Percentiles rank a stretch among this genome's conserved stretches.
Evolutionary conservation across 805 yeast genomes (phyloP).

Genomic region (Cyberlindnera nakhonratchasimensis): DNA sequence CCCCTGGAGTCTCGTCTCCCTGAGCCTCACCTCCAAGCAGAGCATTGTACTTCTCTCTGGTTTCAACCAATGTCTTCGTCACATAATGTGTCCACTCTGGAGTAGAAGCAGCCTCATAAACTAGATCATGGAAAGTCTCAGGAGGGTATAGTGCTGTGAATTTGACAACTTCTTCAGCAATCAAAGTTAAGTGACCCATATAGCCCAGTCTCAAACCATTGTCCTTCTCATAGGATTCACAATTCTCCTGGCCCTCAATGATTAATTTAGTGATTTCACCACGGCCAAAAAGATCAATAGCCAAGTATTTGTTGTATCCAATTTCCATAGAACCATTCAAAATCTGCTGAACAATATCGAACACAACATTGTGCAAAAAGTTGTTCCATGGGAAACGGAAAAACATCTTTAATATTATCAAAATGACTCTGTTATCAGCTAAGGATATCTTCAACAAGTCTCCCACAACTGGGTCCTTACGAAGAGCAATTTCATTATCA

Average conservation of each 20-base stretch:
- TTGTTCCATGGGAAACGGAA: constrained; percentile 94
- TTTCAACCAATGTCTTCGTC: constrained; percentile 75
- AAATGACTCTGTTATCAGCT: constrained; percentile 67
- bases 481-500: constrained; percentile 38
- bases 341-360: constrained; percentile 93
- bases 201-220: constrained; percentile 77
- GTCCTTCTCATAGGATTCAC: constrained; percentile 56
- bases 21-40: constrained; percentile 72
- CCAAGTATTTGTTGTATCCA: constrained; percentile 78
- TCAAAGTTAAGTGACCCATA: constrained; percentile 93
- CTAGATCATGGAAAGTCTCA: constrained; percentile 30
- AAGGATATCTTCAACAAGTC: constrained; percentile 82
- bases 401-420: constrained; percentile 68
- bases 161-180: constrained; percentile 94
- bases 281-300: constrained; percentile 66
- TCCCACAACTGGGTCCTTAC: constrained; percentile 72
- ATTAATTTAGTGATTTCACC: constrained; percentile 56
- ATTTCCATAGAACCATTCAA: constrained; percentile 83
- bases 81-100: constrained; percentile 80
- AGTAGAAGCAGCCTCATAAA: constrained; percentile 35
- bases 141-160: constrained; percentile 43
- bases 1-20: constrained; percentile 34
- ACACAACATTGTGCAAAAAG: constrained; percentile 94
- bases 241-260: constrained; percentile 56
- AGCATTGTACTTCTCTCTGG: constrained; percentile 91